Evolutionary conservation across 1,139 yeast species (phyloP).

Genomic region (Lodderomyces orthopsilosis): DNA sequence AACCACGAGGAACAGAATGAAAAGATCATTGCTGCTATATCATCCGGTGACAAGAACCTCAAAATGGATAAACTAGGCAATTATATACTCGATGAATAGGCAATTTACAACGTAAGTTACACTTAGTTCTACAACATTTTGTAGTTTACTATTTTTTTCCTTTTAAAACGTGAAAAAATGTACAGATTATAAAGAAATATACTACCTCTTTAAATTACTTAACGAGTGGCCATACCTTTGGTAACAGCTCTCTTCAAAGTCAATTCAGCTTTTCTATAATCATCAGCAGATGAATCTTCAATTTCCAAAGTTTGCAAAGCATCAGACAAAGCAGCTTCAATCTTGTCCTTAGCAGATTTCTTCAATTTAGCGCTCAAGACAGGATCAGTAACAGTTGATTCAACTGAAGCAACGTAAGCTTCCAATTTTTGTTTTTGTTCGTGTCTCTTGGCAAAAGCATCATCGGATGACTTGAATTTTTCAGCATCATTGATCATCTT

Average conservation of each 20-base stretch:
- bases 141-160: conserved; percentile 12
- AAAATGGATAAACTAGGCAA: conserved; percentile 83
- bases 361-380: conserved; percentile 96
- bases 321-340: conserved; percentile 97
- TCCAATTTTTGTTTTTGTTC: conserved; percentile 99
- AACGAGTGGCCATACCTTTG: conserved; percentile 99
- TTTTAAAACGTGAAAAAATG: conserved; percentile 8
- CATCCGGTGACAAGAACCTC: conserved; percentile 55
- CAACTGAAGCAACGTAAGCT: conserved; percentile 97
- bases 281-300: conserved; percentile 96
- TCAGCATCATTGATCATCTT: conserved; percentile 99
- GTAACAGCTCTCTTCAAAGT: conserved; percentile 98
- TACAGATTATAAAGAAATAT: conserved; percentile 12
- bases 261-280: conserved; percentile 98
- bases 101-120: not conserved
- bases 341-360: conserved; percentile 97
- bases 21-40: conserved; percentile 65
- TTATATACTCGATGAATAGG: conserved; percentile 56
- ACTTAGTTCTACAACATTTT: not conserved
- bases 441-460: conserved; percentile 99
- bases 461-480: conserved; percentile 98
- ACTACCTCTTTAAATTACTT: conserved; percentile 28
- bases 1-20: conserved; percentile 61
- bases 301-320: conserved; percentile 98
- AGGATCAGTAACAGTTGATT: conserved; percentile 96